Evolutionary conservation across 192 early-diverging fungal genomes (phyloP).

Genomic region (Dispira simplex): DNA sequence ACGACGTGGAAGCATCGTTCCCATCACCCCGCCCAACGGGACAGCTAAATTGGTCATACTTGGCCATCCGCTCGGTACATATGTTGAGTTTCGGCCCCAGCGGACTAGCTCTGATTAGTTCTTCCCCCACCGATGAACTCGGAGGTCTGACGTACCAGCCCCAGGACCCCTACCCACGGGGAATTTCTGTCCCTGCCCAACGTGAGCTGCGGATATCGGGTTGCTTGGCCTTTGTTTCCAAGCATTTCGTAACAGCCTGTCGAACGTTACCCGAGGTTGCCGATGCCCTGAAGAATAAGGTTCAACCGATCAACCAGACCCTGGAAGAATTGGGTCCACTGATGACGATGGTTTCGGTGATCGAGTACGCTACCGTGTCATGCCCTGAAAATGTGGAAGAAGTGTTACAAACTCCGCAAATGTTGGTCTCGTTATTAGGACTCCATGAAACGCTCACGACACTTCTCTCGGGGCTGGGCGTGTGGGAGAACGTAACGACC

Average conservation of each 20-base stretch:
- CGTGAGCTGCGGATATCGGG: conserved; percentile 4
- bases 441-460: not conserved
- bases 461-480: not conserved
- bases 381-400: not conserved
- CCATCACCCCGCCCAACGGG: too few species aligned
- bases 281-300: not conserved
- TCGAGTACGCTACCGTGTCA: conserved; percentile 9
- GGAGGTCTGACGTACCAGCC: not conserved
- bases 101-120: too few species aligned
- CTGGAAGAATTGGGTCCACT: not conserved
- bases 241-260: not conserved
- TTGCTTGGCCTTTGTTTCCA: conserved; percentile 6
- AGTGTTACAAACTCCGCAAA: not conserved
- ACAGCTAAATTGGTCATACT: too few species aligned
- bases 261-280: not conserved
- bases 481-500: not conserved
- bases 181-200: not conserved
- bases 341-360: not conserved
- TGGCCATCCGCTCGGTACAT: too few species aligned
- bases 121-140: too few species aligned
- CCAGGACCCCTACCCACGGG: conserved; percentile 1
- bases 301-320: not conserved
- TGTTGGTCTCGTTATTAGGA: not conserved
- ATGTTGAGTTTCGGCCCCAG: too few species aligned
- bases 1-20: too few species aligned